Evolutionary conservation across 768 basidiomycete species (phyloP).

Genomic region (Lactifluus rugatus): DNA sequence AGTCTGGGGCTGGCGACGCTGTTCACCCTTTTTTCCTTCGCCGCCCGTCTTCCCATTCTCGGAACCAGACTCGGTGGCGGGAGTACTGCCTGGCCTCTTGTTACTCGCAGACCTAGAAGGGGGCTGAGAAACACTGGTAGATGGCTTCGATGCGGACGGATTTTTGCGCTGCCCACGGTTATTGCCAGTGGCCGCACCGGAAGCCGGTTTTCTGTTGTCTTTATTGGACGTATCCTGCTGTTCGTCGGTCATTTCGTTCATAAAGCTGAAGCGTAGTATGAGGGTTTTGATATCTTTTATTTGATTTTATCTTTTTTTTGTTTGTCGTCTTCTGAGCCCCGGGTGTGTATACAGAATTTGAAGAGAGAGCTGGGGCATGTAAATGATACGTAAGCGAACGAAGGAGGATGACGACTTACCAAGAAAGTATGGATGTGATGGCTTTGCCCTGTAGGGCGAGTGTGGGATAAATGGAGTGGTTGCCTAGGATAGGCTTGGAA

Average conservation of each 20-base stretch:
- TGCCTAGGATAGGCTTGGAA: constrained; percentile 47
- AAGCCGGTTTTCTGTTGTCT: constrained; percentile 62
- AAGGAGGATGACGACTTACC: constrained; percentile 28
- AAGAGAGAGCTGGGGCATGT: constrained; percentile 8
- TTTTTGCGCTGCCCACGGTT: constrained; percentile 52
- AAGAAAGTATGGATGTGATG: constrained; percentile 38
- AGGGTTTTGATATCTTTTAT: constrained; percentile 33
- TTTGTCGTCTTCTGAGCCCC: constrained; percentile 4
- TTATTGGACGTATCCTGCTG: constrained; percentile 42
- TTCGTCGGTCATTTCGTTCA: constrained; percentile 85
- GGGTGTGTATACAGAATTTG: constrained; percentile 17
- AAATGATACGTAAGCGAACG: neutral
- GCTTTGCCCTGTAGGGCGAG: constrained; percentile 89
- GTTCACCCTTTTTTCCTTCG: constrained; percentile 45
- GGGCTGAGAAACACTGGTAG: constrained; percentile 26
- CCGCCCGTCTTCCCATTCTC: constrained; percentile 55
- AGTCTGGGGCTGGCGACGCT: constrained; percentile 31
- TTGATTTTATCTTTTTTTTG: constrained; percentile 43
- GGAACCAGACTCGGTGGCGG: constrained; percentile 57
- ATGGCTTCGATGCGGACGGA: constrained; percentile 37
- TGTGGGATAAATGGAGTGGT: constrained; percentile 53
- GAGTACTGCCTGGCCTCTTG: constrained; percentile 39
- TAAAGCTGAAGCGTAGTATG: constrained; percentile 37
- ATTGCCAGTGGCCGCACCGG: constrained; percentile 29
- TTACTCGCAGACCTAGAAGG: constrained; percentile 47